Percentiles rank a stretch among this genome's conserved stretches.
phyloP scores from a whole-genome alignment of 1,139 yeast genomes.

The Lodderomyces parapsilosis region DNA sequence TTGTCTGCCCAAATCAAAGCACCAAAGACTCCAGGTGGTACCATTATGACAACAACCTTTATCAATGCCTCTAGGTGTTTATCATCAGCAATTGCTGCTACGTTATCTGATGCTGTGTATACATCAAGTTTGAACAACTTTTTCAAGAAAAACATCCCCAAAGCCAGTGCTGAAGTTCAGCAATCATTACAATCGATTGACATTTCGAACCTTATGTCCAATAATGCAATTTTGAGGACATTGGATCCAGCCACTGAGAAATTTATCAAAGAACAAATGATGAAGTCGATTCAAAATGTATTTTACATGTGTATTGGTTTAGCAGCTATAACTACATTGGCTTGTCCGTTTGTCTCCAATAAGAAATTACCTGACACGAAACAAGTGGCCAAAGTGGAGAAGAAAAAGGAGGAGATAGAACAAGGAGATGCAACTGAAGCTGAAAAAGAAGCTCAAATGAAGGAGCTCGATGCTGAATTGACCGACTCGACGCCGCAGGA shows the following conservation, averaged over 20 bases:
- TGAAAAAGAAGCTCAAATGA: background rate
- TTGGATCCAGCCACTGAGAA: constrained; percentile 25
- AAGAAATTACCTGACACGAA: constrained; percentile 25
- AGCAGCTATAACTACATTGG: constrained; percentile 22
- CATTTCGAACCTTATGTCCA: constrained; percentile 17
- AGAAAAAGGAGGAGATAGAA: background rate
- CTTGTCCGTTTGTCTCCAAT: constrained; percentile 26
- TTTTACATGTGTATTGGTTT: constrained; percentile 33
- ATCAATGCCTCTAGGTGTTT: constrained; percentile 31
- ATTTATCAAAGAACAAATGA: constrained; percentile 29
- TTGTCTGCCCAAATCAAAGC: constrained; percentile 34
- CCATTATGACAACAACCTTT: constrained; percentile 36
- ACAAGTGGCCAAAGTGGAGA: constrained; percentile 2
- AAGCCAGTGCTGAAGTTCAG: constrained; percentile 17
- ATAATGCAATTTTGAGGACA: constrained; percentile 19
- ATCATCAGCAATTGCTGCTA: constrained; percentile 29
- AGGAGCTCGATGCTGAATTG: background rate
- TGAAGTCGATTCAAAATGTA: constrained; percentile 31
- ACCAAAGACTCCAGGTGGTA: constrained; percentile 36
- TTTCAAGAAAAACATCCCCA: constrained; percentile 16
- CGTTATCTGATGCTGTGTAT: constrained; percentile 35
- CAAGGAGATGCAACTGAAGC: constrained; percentile 1
- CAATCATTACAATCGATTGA: constrained; percentile 19
- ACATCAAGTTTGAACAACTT: constrained; percentile 26
- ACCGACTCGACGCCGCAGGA: background rate